These are phyloP conservation scores for Coniochaeta hoffmannii DNA, from an alignment of 2,329 filamentous ascomycete genomes.

Conservation along the genomic window DNA sequence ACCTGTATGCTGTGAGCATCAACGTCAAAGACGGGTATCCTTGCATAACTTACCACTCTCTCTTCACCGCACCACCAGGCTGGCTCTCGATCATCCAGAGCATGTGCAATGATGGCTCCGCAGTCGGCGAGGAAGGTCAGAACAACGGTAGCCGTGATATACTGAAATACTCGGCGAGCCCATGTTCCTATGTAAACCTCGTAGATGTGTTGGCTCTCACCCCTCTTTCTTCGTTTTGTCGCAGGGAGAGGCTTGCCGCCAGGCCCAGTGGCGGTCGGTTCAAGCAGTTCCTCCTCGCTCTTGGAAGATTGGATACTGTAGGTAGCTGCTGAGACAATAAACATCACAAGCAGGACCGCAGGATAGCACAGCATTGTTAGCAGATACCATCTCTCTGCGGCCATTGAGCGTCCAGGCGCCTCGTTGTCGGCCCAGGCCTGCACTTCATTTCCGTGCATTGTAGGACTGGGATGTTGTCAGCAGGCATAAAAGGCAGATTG, in stretches of 20 bases:
- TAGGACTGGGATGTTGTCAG: neutral
- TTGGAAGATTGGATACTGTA: slow-evolving; percentile 46
- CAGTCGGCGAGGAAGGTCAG: slow-evolving; percentile 71
- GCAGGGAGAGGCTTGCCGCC: slow-evolving; percentile 81
- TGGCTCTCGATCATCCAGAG: slow-evolving; percentile 44
- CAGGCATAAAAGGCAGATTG: neutral
- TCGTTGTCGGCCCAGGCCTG: slow-evolving; percentile 8
- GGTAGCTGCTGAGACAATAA: slow-evolving; percentile 41
- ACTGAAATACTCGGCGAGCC: slow-evolving; percentile 67
- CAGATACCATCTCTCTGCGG: slow-evolving; percentile 29
- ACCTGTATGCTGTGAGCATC: slow-evolving; percentile 46
- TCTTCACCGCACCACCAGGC: slow-evolving; percentile 76
- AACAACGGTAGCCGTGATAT: slow-evolving; percentile 62
- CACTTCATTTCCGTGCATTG: slow-evolving; percentile 15
- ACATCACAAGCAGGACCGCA: slow-evolving; percentile 42
- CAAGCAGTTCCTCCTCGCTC: slow-evolving; percentile 37
- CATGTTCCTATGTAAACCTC: slow-evolving; percentile 51
- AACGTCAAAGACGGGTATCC: neutral
- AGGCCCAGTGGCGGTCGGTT: slow-evolving; percentile 59
- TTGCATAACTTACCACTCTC: neutral
- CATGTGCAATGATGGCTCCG: slow-evolving; percentile 65
- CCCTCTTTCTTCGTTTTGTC: slow-evolving; percentile 40
- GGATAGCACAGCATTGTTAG: slow-evolving; percentile 45
- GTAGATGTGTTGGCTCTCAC: slow-evolving; percentile 8
- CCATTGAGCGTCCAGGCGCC: slow-evolving; percentile 10